Evolutionary conservation across 2,329 filamentous ascomycete genomes (phyloP).

Genomic region (Penicillium sp.): DNA sequence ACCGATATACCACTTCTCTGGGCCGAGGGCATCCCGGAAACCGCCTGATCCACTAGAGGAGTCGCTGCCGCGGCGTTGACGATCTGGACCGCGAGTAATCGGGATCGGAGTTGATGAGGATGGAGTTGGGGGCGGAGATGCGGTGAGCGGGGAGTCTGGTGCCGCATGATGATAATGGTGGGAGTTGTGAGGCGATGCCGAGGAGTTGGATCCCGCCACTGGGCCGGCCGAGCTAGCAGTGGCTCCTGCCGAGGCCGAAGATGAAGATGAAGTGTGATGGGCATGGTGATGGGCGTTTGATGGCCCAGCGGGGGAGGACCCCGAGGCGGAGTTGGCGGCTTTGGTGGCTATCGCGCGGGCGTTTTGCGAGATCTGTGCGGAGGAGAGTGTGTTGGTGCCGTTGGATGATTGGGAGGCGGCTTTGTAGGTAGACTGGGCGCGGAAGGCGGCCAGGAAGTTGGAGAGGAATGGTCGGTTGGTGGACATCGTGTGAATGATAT

Average conservation of each 20-base stretch:
- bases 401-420: slow-evolving; percentile 51
- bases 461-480: slow-evolving; percentile 69
- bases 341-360: slow-evolving; percentile 56
- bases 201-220: slow-evolving; percentile 24
- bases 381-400: slow-evolving; percentile 40
- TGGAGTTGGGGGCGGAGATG: slow-evolving; percentile 28
- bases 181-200: slow-evolving; percentile 41
- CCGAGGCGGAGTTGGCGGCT: slow-evolving; percentile 26
- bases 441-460: slow-evolving; percentile 70
- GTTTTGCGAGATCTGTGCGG: slow-evolving; percentile 46
- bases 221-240: slow-evolving; percentile 9
- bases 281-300: slow-evolving; percentile 16
- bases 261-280: slow-evolving; percentile 13
- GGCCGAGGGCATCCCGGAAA: slow-evolving; percentile 51
- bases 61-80: slow-evolving; percentile 52
- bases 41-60: slow-evolving; percentile 52
- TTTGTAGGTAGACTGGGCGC: slow-evolving; percentile 66
- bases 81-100: slow-evolving; percentile 40
- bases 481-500: slow-evolving; percentile 52
- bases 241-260: slow-evolving; percentile 2
- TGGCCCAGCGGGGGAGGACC: slow-evolving; percentile 26
- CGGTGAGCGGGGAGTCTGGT: slow-evolving; percentile 37
- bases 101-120: slow-evolving; percentile 44
- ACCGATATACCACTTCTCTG: slow-evolving; percentile 58
- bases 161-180: slow-evolving; percentile 37